Conservation (phyloP, 805 yeast species). For the Kuraishia hungarica region DNA sequence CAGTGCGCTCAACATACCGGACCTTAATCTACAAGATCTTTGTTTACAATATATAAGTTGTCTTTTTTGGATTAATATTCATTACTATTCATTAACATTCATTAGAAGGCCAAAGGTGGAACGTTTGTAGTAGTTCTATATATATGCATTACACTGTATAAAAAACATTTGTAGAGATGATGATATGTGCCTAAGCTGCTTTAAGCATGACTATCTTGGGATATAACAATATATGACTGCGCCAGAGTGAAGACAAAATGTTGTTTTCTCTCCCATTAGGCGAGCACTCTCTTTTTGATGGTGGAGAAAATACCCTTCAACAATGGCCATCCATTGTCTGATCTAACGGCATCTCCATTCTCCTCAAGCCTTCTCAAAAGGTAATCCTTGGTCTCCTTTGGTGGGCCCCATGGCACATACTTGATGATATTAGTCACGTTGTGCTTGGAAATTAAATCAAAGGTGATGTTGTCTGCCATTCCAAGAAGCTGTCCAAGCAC, state of each 20-base stretch:
- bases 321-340: conserved; percentile 73
- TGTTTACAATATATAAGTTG: too few relatives aligned
- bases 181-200: too few relatives aligned
- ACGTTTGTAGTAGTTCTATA: too few relatives aligned
- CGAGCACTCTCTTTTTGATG: conserved; percentile 20
- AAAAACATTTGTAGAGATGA: not conserved
- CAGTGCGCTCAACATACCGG: too few relatives aligned
- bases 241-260: too few relatives aligned
- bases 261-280: too few relatives aligned
- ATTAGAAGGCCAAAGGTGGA: too few relatives aligned
- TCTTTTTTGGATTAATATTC: too few relatives aligned
- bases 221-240: too few relatives aligned
- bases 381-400: conserved; percentile 86
- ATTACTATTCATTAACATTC: not conserved
- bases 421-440: conserved; percentile 73
- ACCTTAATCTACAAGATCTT: too few relatives aligned
- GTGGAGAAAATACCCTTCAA: conserved; percentile 42
- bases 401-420: conserved; percentile 98
- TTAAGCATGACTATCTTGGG: too few relatives aligned
- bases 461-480: conserved; percentile 88
- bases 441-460: conserved; percentile 58
- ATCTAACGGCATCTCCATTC: conserved; percentile 90
- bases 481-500: conserved; percentile 89
- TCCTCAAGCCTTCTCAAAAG: conserved; percentile 85
- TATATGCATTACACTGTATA: too few relatives aligned